Conservation (phyloP, 2,329 filamentous ascomycete genomes). For the Sphaerostilbella broomeana region DNA sequence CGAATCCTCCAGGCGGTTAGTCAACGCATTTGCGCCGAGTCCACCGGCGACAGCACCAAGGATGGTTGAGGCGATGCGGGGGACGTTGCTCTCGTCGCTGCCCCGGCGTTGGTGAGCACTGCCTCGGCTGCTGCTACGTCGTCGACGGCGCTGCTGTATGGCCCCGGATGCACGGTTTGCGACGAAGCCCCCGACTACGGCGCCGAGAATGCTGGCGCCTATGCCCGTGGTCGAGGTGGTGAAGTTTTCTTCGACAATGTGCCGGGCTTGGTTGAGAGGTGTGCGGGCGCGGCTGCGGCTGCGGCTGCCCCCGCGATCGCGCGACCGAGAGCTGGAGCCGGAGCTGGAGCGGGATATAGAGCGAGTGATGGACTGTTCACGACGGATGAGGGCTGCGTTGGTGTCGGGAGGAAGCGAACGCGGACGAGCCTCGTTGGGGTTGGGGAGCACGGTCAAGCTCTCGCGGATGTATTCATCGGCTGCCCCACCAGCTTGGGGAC, state of each 20-base stretch:
- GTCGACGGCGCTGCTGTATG: slow-evolving; percentile 26
- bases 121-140: slow-evolving; percentile 11
- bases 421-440: slow-evolving; percentile 19
- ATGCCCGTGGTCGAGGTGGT: slow-evolving; percentile 42
- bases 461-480: slow-evolving; percentile 22
- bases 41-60: slow-evolving; percentile 50
- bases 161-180: slow-evolving; percentile 42
- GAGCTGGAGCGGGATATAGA: slow-evolving; percentile 16
- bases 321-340: slow-evolving; percentile 22
- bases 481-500: background rate
- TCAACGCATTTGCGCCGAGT: slow-evolving; percentile 46
- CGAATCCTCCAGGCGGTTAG: slow-evolving; percentile 36
- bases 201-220: slow-evolving; percentile 46
- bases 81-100: slow-evolving; percentile 26
- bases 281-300: slow-evolving; percentile 18
- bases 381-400: slow-evolving; percentile 20
- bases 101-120: slow-evolving; percentile 18
- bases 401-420: slow-evolving; percentile 29
- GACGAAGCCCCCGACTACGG: slow-evolving; percentile 48
- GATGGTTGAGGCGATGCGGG: slow-evolving; percentile 40
- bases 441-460: slow-evolving; percentile 24
- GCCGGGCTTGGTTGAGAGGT: slow-evolving; percentile 35
- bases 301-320: slow-evolving; percentile 15
- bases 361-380: slow-evolving; percentile 18
- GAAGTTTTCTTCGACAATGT: slow-evolving; percentile 41